Evolutionary conservation across 2,329 filamentous ascomycete species (phyloP), one percentile per base, ranked within the genome.

Genomic region (Teratosphaeria nubilosa): DNA sequence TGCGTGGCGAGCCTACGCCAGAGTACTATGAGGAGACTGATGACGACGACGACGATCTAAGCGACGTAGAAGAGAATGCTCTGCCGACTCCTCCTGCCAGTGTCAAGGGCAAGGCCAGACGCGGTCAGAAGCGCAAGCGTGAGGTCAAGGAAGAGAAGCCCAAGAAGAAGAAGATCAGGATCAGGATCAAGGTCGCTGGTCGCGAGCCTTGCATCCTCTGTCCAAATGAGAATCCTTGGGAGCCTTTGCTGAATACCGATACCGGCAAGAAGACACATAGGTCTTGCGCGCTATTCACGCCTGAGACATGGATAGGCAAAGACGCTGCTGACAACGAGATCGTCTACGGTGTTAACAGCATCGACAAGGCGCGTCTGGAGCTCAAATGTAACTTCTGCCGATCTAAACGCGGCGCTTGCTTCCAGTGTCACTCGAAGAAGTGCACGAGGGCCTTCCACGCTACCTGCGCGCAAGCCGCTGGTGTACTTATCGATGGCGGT

Each of bases 331-430:
- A 82, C 31, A 78, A 81, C 54, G 90, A 96, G 61, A 81, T 84
- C 10, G 82, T 96, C 25, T 87, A 82, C 64, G 92, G 95, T 64
- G 82, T 91, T 55, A 81, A 83, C n/a, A 83, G 84, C 60, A 91
- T 97, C 64, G 86, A 88, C 69, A 92, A 94, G 72, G 90, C 88
- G 58, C 88, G 92, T 22, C 77, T 95, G 65, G 91, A 95, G 27
- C 85, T 97, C 65, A 96, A 95, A 73, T 99, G 94, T 73, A 85
- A 95, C 61, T 96, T 90, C 75, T 99, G 94, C 70, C 89, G 91
- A 34, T 95, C 91, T 32, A 95, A 94, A 73, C 88, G 88, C 58
- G 94, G 94, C n/a, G 90, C 90, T 16, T 96, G 92, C 75, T 95
- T 99, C 76, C 92, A 97, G 73, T 99, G 94, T 74, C 95, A 90